Conservation (phyloP, 2,329 filamentous ascomycete species). For the Ophidiomyces ophidiicola region DNA sequence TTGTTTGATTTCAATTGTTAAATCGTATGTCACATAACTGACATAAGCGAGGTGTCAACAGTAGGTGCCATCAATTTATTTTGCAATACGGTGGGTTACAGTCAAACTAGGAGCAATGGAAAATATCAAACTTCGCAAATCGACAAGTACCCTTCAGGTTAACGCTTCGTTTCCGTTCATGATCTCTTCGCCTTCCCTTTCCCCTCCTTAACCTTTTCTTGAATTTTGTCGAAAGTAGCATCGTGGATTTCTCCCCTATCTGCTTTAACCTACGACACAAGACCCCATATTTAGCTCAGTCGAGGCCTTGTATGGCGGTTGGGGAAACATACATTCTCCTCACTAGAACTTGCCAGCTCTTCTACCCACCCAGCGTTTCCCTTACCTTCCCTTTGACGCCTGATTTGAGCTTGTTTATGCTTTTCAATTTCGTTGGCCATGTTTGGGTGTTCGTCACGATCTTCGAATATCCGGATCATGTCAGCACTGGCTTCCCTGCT, state of each 20-base stretch:
- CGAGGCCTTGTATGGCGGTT: neutral
- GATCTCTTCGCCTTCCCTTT: conserved; percentile 1
- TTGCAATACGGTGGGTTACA: no score
- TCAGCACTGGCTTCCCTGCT: no score
- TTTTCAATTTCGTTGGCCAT: conserved; percentile 35
- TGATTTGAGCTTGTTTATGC: conserved; percentile 51
- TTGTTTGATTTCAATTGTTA: no score
- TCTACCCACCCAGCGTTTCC: conserved; percentile 59
- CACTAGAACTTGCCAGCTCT: conserved; percentile 64
- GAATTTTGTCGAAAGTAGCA: conserved; percentile 4
- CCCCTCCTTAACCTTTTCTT: conserved; percentile 43
- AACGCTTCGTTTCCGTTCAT: neutral
- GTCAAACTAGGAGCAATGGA: neutral
- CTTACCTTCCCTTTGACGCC: conserved; percentile 42
- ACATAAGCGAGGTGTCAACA: no score
- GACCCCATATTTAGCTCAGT: conserved; percentile 1
- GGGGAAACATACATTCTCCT: conserved; percentile 51
- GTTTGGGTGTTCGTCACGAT: conserved; percentile 13
- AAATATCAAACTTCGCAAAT: neutral
- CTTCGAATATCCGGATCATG: no score
- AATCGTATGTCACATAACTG: no score
- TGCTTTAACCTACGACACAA: conserved; percentile 40
- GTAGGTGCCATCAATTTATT: no score
- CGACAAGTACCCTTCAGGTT: neutral
- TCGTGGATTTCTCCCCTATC: conserved; percentile 40